These are phyloP conservation scores for Austroboletus festivus DNA, from an alignment of 768 basidiomycete species.

Conservation along the genomic window DNA sequence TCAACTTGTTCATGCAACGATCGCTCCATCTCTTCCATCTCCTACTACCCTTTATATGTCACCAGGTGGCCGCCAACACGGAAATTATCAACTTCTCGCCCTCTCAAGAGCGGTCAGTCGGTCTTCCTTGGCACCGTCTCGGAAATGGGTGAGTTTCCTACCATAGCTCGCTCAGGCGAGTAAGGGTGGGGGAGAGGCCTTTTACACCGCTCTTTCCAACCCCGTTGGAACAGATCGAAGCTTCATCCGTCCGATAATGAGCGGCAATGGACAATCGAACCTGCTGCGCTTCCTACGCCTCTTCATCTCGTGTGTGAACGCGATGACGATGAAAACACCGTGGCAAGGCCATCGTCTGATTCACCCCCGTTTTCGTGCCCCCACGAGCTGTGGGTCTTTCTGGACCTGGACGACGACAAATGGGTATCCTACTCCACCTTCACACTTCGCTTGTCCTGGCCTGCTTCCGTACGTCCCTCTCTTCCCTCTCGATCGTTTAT, in stretches of 20 bases:
- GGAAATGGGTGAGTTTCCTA: conserved; percentile 29
- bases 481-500: no score
- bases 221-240: conserved; percentile 35
- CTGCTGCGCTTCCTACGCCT: conserved; percentile 41
- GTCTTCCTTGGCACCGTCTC: conserved; percentile 17
- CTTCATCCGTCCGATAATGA: conserved; percentile 34
- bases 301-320: conserved; percentile 37
- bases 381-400: conserved; percentile 46
- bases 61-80: conserved; percentile 48
- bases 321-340: not conserved
- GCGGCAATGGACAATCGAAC: conserved; percentile 37
- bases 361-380: conserved; percentile 28
- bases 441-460: conserved; percentile 54
- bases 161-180: conserved; percentile 16
- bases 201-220: not conserved
- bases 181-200: no score
- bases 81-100: conserved; percentile 61
- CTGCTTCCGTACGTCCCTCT: conserved; percentile 46
- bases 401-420: conserved; percentile 40
- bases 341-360: not conserved
- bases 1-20: conserved; percentile 8
- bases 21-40: conserved; percentile 11
- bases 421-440: conserved; percentile 45
- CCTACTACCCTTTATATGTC: conserved; percentile 21
- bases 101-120: conserved; percentile 17